These are phyloP conservation scores for Coemansia sp. DNA, from an alignment of 192 early-diverging fungal species.

Conservation along the genomic window DNA sequence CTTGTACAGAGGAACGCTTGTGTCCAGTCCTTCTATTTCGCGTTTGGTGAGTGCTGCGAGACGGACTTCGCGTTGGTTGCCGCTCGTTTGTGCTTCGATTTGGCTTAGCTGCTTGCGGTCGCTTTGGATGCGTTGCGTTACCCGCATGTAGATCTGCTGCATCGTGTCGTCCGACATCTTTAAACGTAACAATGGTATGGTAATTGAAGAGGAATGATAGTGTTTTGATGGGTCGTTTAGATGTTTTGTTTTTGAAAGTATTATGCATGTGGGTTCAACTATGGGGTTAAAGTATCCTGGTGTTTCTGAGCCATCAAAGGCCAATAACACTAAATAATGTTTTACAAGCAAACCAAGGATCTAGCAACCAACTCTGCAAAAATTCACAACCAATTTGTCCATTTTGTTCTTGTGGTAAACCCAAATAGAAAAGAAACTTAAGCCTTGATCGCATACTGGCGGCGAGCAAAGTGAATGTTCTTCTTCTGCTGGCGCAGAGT, in stretches of 20 bases:
- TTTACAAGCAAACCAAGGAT: not conserved
- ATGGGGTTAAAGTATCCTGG: not conserved
- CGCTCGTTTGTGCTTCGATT: slow-evolving; percentile 43
- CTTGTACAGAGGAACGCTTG: slow-evolving; percentile 33
- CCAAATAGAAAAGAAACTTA: slow-evolving; percentile 39
- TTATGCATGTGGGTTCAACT: not conserved
- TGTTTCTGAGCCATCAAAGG: not conserved
- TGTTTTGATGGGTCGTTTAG: not conserved
- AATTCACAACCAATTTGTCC: not conserved
- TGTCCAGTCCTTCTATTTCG: slow-evolving; percentile 42
- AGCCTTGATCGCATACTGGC: slow-evolving; percentile 90
- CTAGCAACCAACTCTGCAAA: not conserved
- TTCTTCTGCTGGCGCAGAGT: slow-evolving; percentile 90
- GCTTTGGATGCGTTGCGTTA: slow-evolving; percentile 46
- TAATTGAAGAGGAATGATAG: not conserved
- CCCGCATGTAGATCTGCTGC: slow-evolving; percentile 46
- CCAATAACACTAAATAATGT: not conserved
- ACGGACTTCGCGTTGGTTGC: slow-evolving; percentile 49
- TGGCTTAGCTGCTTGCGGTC: slow-evolving; percentile 42
- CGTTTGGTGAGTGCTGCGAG: slow-evolving; percentile 44
- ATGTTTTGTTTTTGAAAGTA: not conserved
- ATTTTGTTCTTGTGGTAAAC: not conserved
- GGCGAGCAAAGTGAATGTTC: slow-evolving; percentile 83
- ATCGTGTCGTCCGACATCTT: slow-evolving; percentile 37
- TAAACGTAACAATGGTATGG: not conserved